Conservation (phyloP, 306 rosid genomes). For the Styphnolobium japonicum region DNA sequence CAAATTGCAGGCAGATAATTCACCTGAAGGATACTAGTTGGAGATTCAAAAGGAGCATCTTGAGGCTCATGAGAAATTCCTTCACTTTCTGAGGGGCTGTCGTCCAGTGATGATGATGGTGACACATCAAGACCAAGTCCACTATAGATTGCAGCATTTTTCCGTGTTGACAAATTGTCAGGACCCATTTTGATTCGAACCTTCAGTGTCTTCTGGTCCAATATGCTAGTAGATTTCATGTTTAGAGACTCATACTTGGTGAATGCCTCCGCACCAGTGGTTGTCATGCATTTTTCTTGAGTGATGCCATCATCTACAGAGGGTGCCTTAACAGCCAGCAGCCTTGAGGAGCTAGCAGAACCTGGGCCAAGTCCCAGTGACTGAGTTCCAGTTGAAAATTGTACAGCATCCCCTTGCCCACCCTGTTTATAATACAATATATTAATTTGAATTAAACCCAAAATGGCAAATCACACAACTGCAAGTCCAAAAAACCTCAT, state of each 20-base stretch:
- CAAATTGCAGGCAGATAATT: conserved; percentile 31
- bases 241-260: conserved; percentile 38
- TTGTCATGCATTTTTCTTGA: conserved; percentile 37
- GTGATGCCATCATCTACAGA: conserved; percentile 38
- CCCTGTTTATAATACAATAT: conserved; percentile 35
- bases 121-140: conserved; percentile 90
- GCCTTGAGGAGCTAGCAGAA: conserved; percentile 50
- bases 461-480: neutral
- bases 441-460: neutral
- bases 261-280: conserved; percentile 28
- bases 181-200: conserved; percentile 78
- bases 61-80: conserved; percentile 59
- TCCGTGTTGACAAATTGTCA: conserved; percentile 58
- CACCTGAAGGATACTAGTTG: conserved; percentile 81
- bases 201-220: conserved; percentile 70
- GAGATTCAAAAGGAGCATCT: conserved; percentile 58
- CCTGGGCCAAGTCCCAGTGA: conserved; percentile 44
- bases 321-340: conserved; percentile 43
- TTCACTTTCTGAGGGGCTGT: conserved; percentile 75
- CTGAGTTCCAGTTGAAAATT: conserved; percentile 45
- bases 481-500: neutral
- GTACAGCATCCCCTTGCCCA: conserved; percentile 41
- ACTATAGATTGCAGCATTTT: conserved; percentile 69
- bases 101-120: conserved; percentile 76
- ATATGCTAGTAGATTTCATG: conserved; percentile 35